Evolutionary conservation across 176 grass and related monocot species (phyloP).

Genomic region (Stipa capillata): DNA sequence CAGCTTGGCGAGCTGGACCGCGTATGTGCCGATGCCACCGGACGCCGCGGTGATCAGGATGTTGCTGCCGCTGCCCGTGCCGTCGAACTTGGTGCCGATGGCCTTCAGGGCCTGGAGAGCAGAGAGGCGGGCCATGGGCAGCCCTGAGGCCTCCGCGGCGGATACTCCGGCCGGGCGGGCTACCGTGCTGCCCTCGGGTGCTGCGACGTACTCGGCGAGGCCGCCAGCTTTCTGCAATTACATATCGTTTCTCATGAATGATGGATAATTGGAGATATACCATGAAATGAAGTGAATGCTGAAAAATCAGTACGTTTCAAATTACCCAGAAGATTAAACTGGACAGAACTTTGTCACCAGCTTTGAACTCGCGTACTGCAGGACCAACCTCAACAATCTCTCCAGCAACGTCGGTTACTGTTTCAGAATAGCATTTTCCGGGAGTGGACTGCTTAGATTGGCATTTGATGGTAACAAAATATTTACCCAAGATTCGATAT

Average conservation of each 20-base stretch:
- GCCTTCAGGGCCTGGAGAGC: constrained; percentile 23
- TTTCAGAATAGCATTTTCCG: neutral
- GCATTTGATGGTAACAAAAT: too few species aligned
- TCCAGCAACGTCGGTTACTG: constrained; percentile 32
- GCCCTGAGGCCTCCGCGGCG: constrained; percentile 10
- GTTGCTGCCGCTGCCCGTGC: neutral
- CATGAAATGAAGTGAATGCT: neutral
- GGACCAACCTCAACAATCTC: constrained; percentile 25
- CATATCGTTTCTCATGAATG: neutral
- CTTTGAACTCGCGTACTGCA: constrained; percentile 13
- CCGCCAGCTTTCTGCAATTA: constrained; percentile 25
- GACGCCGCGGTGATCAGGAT: neutral
- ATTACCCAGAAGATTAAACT: constrained; percentile 18
- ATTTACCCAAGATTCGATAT: too few species aligned
- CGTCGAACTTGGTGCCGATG: neutral
- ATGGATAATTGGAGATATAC: too few species aligned
- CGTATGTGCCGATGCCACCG: constrained; percentile 4
- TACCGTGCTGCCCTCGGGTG: neutral
- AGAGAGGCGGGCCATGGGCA: constrained; percentile 24
- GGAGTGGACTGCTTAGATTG: too few species aligned
- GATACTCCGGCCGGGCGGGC: constrained; percentile 16
- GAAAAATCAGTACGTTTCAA: neutral
- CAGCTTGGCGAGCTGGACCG: constrained; percentile 21
- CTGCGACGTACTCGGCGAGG: constrained; percentile 23
- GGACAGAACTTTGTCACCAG: constrained; percentile 15